A percentile compares a stretch with the other conserved stretches of the same genome.
Evolutionary conservation across 805 yeast genomes (phyloP).

Genomic region (Saturnispora serradocipensis): DNA sequence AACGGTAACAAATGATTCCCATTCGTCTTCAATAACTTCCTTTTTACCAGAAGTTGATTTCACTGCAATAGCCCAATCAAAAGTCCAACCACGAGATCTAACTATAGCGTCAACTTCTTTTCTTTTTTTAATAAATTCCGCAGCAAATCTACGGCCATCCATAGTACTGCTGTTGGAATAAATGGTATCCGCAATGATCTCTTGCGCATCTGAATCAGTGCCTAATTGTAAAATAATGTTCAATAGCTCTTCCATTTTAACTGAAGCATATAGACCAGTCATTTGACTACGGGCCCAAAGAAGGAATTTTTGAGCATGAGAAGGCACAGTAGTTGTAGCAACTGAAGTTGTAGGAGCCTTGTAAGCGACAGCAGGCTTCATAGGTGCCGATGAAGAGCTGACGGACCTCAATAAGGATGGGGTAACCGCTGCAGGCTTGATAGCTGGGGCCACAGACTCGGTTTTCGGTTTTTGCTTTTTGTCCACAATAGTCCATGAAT

Average conservation of each 20-base stretch:
- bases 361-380: slow-evolving; percentile 2
- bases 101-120: slow-evolving; percentile 55
- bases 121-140: slow-evolving; percentile 76
- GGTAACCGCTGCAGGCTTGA: slow-evolving; percentile 13
- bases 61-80: slow-evolving; percentile 66
- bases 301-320: slow-evolving; percentile 50
- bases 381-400: slow-evolving; percentile 22
- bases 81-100: slow-evolving; percentile 32
- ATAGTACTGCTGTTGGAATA: slow-evolving; percentile 80
- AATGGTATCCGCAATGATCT: slow-evolving; percentile 85
- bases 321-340: slow-evolving; percentile 19
- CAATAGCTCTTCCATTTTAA: slow-evolving; percentile 68
- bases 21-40: slow-evolving; percentile 34
- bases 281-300: slow-evolving; percentile 65
- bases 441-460: slow-evolving; percentile 8
- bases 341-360: slow-evolving; percentile 4
- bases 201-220: slow-evolving; percentile 60
- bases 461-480: slow-evolving; percentile 31
- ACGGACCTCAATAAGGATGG: slow-evolving; percentile 33
- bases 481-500: slow-evolving; percentile 31
- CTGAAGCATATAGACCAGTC: slow-evolving; percentile 61
- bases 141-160: slow-evolving; percentile 93
- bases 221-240: slow-evolving; percentile 78
- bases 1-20: slow-evolving; percentile 47
- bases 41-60: slow-evolving; percentile 9